Base-by-base conservation (phyloP, 2,329 filamentous ascomycete species). In the Hawksworthiomyces lignivorus region DNA sequence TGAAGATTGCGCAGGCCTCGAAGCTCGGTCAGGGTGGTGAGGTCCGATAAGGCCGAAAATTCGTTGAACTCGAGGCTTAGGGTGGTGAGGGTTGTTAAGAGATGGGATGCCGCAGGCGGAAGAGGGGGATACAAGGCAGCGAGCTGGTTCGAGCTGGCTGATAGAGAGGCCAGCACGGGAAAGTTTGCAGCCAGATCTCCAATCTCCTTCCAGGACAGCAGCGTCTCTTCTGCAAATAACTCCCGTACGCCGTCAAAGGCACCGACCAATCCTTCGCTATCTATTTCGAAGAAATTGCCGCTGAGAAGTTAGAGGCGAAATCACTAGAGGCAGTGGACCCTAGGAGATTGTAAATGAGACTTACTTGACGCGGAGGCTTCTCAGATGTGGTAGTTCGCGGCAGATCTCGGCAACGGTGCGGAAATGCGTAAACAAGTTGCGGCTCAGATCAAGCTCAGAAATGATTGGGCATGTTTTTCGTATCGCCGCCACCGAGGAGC, bases 381-480 rank as follows among this genome's bases (percentile, higher is more conserved):
- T 75, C 49, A 97, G 58, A 17, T 69, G 68, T n/a, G 73, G 70
- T 27, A 97, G 65, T 49, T 84, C 75, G 7, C 65, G 65, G 57
- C 86, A 92, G 29, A 97, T 84, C 3, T 73, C 68, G 15, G 77
- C 72, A 9, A 95, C 72, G 19, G 84, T 77, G 3, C 64, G 64
- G 59, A 89, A 75, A 10, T 64, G 65, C 42, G 80, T 77, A 53
- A 97, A 80, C 26, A 95, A 60, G 58, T 94, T 97, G 38, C 87
- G 76, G 55, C 88, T 88, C 31, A 98, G 61, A 56, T 96, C 89
- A 34, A 97, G 68, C 56, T 95, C 86, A 2, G 73, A 67, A 39
- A 95, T 80, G 52, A 78, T 74, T 2, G 79, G 77, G 41, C 78
- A 82, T n/a, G 67, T 68, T 39, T 70, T 60, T 7, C 56, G 52